Base-by-base conservation (phyloP, 495 filamentous ascomycete genomes). In the Penicillium lagena region DNA sequence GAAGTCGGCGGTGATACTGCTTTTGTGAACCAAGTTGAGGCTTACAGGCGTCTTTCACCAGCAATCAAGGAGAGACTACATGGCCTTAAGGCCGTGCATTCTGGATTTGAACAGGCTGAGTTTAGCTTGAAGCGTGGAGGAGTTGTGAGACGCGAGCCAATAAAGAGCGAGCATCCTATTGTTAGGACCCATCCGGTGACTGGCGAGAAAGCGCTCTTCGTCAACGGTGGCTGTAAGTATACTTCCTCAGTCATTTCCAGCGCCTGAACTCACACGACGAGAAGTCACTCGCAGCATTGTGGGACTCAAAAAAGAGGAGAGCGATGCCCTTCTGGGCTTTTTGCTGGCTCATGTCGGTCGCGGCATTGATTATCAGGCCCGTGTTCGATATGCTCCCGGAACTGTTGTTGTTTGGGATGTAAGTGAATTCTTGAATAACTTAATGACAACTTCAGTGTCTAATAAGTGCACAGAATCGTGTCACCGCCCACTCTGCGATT, bases 391-490 rank as follows among this genome's bases (percentile, higher is more conserved):
- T 86, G 75, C 79, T 32, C 71, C 78, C 6, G 75, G 76, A 28
- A 90, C 86, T 1, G 87, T 93, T 1, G 83, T 93, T 7, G 82
- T 91, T 7, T 90, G 86, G 85, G 87, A 91, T 69, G 71, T 73
- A 62, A 64, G 71, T 62, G 13, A 9, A 17, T 29, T 12, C n/a
- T 13, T 27, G 1, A 37, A 17, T 38, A 2, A 27, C 15, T 9
- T 37, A n/a, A 12, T 2, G 15, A 10, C 10, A 12, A 6, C 7
- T 12, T 5, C 7, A 15, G 9, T 35, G 12, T 15, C 53, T 58
- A 37, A 67, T 12, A 1, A 35, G 39, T 37, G 10, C 8, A 31
- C 45, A 76, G 72, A 91, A 94, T 62, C 77, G 87, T 12, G 82
- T 90, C 4, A 89, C 87, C 10, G 73, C 78, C 41, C 87, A 93